These are phyloP conservation scores for Phytopythium mirpurense DNA, from an alignment of 352 stramenopile species.

Conservation along the genomic window DNA sequence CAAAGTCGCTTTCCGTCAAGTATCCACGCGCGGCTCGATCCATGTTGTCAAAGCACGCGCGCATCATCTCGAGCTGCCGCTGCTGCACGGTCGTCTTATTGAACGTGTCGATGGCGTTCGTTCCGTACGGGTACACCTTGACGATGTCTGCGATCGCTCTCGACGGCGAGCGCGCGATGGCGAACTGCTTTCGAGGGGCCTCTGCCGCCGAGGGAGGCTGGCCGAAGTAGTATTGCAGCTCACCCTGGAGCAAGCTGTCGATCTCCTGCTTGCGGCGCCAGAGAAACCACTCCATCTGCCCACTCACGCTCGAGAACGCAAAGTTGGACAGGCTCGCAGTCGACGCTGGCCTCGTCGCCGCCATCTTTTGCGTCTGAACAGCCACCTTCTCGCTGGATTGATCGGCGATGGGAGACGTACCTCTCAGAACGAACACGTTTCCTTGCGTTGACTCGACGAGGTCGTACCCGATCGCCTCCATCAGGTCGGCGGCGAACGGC, in stretches of 20 bases:
- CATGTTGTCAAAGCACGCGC: slow-evolving; percentile 24
- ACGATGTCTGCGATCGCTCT: slow-evolving; percentile 6
- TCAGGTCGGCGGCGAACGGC: slow-evolving; percentile 38
- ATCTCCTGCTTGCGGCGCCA: slow-evolving; percentile 73
- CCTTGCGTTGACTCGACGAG: slow-evolving; percentile 34
- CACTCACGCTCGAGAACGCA: slow-evolving; percentile 47
- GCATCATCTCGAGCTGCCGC: slow-evolving; percentile 47
- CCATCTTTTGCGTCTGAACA: neutral
- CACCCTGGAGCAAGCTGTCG: slow-evolving; percentile 44
- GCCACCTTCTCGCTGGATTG: neutral
- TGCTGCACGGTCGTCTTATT: slow-evolving; percentile 36
- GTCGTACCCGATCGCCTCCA: slow-evolving; percentile 60
- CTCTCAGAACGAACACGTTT: slow-evolving; percentile 41
- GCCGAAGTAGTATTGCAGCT: slow-evolving; percentile 38
- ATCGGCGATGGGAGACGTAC: slow-evolving; percentile 19
- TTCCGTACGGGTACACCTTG: slow-evolving; percentile 63
- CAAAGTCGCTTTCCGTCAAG: slow-evolving; percentile 27
- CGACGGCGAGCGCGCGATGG: neutral
- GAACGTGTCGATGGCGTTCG: slow-evolving; percentile 48
- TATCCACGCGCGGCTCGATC: slow-evolving; percentile 34
- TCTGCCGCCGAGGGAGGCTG: neutral
- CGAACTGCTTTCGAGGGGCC: neutral
- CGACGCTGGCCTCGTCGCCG: neutral
- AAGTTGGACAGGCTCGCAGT: slow-evolving; percentile 51
- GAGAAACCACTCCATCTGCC: slow-evolving; percentile 74